These are phyloP conservation scores for Chrysoporthe deuterocubensis DNA, from an alignment of 2,329 filamentous ascomycete genomes.

Conservation along the genomic window DNA sequence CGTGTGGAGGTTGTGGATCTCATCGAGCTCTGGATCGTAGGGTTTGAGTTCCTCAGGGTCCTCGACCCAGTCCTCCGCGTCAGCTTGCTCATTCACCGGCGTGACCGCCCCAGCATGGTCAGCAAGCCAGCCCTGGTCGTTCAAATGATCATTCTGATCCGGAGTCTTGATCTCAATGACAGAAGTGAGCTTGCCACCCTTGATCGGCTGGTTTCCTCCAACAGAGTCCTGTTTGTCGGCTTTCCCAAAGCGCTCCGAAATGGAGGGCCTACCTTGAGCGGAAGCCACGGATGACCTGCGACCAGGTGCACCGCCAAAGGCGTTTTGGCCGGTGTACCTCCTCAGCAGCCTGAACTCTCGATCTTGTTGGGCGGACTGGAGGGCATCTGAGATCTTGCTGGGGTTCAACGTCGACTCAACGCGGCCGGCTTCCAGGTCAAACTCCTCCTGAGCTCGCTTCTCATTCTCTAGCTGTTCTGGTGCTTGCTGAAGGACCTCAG, in stretches of 20 bases:
- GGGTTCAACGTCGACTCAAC: conserved; percentile 26
- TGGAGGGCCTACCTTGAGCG: conserved; percentile 4
- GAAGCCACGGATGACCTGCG: conserved; percentile 24
- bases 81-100: conserved; percentile 8
- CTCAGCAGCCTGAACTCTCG: conserved; percentile 25
- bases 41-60: conserved; percentile 22
- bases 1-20: conserved; percentile 53
- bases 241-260: conserved; percentile 17
- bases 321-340: conserved; percentile 21
- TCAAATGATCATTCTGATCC: conserved; percentile 14
- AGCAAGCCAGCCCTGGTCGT: conserved; percentile 13
- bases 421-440: conserved; percentile 26
- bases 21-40: conserved; percentile 37
- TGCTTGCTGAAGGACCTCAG: conserved; percentile 39
- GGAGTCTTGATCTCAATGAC: conserved; percentile 23
- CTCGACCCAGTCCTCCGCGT: conserved; percentile 22
- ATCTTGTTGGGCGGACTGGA: conserved; percentile 27
- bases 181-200: conserved; percentile 15
- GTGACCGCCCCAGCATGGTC: conserved; percentile 11
- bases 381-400: conserved; percentile 23
- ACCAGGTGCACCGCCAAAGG: conserved; percentile 11
- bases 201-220: conserved; percentile 16
- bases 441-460: conserved; percentile 22
- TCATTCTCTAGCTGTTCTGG: conserved; percentile 24
- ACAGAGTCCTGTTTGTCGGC: conserved; percentile 5